Base-by-base conservation (phyloP, 2,329 filamentous ascomycete species). In the Trichoderma sp. region DNA sequence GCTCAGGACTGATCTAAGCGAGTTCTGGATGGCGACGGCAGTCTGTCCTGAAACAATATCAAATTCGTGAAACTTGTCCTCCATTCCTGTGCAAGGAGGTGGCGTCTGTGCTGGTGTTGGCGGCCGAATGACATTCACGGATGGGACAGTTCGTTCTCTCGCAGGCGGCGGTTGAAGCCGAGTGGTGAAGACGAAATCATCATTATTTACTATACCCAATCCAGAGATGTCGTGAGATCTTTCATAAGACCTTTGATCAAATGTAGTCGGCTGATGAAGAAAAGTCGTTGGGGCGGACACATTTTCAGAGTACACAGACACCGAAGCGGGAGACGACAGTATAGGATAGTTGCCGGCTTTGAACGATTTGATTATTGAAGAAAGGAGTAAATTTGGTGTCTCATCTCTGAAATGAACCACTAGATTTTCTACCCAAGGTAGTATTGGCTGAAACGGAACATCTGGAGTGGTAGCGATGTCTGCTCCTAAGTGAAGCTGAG, bases 1-100 rank as follows among this genome's bases (percentile, higher is more conserved):
- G 62, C 82, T 84, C 0, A 91, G 81, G 4, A 89, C 78, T 18
- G 84, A 83, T 3, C 89, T 84, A 18, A 91, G 78, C 0, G 84
- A 84, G 75, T 91, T 90, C 74, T 91, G 89, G 6, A 88, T 80
- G 1, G 82, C 81, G 4, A 90, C 83, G 1, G 87, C 84, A 3
- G 86, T 87, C 71, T 84, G 82, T 28, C 81, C 80, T 21, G 79
- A 76, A 3, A 77, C 77, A 2, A 83, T 80, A 12, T 79, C 76
- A 67, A 90, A 83, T 7, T 85, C 83, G 72, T 84, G 82, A 58
- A 89, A 84, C 70, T 79, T 83, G 36, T 80, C 81, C 26, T 81
- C 79, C n/a, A 53, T 76, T 14, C 7, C 26, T 6, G 75, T 71
- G 30, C 77, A 76, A 3, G 81, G 81, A 0, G 83, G 80, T 3